Evolutionary conservation across 2,329 filamentous ascomycete species (phyloP), one percentile per base, ranked within the genome.

Genomic region (Penicillium sp.): DNA sequence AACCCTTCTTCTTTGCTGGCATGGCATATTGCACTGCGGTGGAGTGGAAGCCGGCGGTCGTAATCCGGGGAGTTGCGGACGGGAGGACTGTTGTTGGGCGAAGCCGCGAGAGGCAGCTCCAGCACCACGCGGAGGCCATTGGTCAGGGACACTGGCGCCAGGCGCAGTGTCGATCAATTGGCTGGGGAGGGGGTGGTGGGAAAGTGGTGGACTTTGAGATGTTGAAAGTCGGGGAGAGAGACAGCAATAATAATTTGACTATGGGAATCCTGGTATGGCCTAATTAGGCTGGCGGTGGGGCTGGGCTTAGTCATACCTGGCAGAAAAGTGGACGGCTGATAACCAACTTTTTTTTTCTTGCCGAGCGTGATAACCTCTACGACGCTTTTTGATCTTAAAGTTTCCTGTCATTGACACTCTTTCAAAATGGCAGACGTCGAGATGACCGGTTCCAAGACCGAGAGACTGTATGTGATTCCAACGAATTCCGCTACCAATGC

Each of bases 41-140:
- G 39, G 78, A 78, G 67, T 81, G 79, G 67, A 81, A 81, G 58
- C 73, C 65, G 52, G 65, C 65, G 62, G 53, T 65, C n/a, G 81
- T 76, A 45, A 72, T 65, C 56, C 70, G 66, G 80, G 79, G 73
- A 71, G 78, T 68, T 74, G 80, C 62, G 77, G 73, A 62, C 72
- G 78, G 65, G 59, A 72, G 62, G 57, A 75, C 65, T 58, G 67
- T 73, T 53, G 80, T 73, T 53, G 80, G 79, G 37, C 73, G 74
- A 60, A 77, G 70, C 76, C 81, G 76, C 57, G 80, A 76, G 43
- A 86, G 78, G 75, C 83, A 85, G 76, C 81, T 80, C 81, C 83
- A 83, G 76, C 83, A 85, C 68, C 79, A 83, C 55, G 79, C 75
- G 58, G 82, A 83, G 69, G 83, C 81, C 84, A 86, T 86, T 71